phyloP scores from a whole-genome alignment of 768 basidiomycete species.

The Tricholoma matsutake region DNA sequence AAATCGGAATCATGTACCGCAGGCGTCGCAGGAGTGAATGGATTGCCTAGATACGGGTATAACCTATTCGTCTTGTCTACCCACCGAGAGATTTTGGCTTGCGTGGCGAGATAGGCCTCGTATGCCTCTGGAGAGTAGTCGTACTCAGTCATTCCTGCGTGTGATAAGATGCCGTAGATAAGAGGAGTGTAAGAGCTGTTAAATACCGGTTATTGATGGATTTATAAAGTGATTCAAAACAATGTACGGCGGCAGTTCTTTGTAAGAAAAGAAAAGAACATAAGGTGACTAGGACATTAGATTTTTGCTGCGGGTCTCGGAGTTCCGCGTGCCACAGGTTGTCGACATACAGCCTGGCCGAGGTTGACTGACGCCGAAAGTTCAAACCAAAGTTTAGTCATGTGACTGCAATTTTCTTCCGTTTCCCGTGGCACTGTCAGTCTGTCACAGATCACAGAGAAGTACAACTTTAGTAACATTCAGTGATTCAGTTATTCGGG shows the following conservation, averaged over 20 bases:
- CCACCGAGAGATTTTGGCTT: constrained; percentile 16
- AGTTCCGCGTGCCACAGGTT: no score
- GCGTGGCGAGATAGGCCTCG: constrained; percentile 12
- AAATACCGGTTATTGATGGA: neutral
- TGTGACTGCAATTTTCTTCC: no score
- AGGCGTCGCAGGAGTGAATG: constrained; percentile 13
- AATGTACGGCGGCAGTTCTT: neutral
- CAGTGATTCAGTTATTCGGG: no score
- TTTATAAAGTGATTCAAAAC: neutral
- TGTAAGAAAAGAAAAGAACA: no score
- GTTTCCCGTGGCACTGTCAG: no score
- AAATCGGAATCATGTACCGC: constrained; percentile 5
- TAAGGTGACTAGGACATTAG: no score
- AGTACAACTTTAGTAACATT: no score
- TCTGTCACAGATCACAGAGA: no score
- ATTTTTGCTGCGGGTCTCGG: no score
- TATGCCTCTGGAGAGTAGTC: constrained; percentile 22
- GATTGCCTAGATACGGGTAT: constrained; percentile 9
- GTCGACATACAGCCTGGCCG: no score
- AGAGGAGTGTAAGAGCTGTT: constrained; percentile 1
- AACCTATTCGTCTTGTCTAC: constrained; percentile 10
- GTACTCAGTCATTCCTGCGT: constrained; percentile 19
- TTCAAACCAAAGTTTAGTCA: no score
- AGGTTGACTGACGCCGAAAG: no score
- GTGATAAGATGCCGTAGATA: neutral